These are phyloP conservation scores for Penicillium psychrosexuale DNA, from an alignment of 2,329 filamentous ascomycete genomes.

Conservation along the genomic window DNA sequence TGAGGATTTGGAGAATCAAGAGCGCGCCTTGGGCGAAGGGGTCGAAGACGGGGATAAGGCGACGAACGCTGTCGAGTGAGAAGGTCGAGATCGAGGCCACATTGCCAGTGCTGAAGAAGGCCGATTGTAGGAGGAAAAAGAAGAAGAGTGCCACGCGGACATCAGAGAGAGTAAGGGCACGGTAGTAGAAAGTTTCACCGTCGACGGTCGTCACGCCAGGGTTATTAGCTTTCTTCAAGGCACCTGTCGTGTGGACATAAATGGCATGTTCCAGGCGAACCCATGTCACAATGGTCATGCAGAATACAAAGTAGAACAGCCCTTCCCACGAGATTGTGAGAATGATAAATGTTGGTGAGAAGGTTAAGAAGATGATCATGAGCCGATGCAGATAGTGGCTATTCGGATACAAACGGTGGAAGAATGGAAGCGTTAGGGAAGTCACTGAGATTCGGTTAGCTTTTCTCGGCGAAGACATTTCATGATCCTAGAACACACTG, in stretches of 20 bases:
- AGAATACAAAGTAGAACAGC: constrained; percentile 91
- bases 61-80: constrained; percentile 82
- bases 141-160: constrained; percentile 89
- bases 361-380: constrained; percentile 84
- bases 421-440: constrained; percentile 74
- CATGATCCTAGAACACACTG: background rate
- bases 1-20: constrained; percentile 82
- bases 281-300: constrained; percentile 78
- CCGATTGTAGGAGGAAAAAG: constrained; percentile 88
- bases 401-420: constrained; percentile 77
- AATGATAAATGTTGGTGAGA: constrained; percentile 90
- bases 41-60: constrained; percentile 87
- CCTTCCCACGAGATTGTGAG: constrained; percentile 97
- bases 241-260: constrained; percentile 46
- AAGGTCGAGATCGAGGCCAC: constrained; percentile 92
- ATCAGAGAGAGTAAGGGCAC: constrained; percentile 76
- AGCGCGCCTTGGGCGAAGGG: constrained; percentile 88
- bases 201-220: constrained; percentile 36
- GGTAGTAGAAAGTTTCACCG: constrained; percentile 46
- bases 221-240: constrained; percentile 27
- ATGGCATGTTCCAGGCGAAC: constrained; percentile 84
- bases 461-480: background rate
- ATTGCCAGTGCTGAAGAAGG: constrained; percentile 96
- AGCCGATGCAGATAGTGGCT: constrained; percentile 87
- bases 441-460: constrained; percentile 49